Base-by-base conservation (phyloP, 176 grass and related monocot species). In the Rhipidocladum racemiflorum region DNA sequence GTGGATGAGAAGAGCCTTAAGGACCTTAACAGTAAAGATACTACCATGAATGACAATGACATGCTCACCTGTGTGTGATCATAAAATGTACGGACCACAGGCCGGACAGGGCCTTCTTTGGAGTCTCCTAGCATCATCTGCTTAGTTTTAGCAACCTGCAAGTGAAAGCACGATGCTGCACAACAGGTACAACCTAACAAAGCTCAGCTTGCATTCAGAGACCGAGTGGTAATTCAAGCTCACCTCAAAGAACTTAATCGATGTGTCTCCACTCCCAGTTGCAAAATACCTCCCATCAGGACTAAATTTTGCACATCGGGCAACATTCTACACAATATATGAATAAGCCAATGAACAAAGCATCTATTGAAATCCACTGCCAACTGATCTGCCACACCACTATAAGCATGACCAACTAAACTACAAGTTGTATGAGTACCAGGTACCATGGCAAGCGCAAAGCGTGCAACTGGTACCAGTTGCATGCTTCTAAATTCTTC, bases 201-300 rank as follows among this genome's bases (percentile, higher is more conserved):
- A 76, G 34, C 69, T 27, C 38, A 18, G 0, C 8, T 16, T 25
- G 62, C 28, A 66, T 13, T 25, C 39, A 81, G 28, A 23, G 17
- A 35, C 7, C 6, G 21, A 16, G 9, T 73, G 43, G 13, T n/a
- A 6, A 75, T 68, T 78, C 60, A 76, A 68, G 50, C 23, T 79
- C 44, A 97, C 94, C 94, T 94, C 96, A 39, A 98, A 98, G 65
- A 98, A 88, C 72, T 98, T 98, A 63, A 98, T 91, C 0, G 92
- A 93, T 57, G 88, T 98, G 75, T 95, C 96, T 32, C 88, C 89
- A 80, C 96, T 98, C 71, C 96, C 96, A 86, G 90, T 95, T 85
- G 92, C 92, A 68, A 98, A 83, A 91, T 86, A 95, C 60, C 87
- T 92, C 15, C 92, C 90, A 87, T 95, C 96, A 45, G 71, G 79